A percentile compares a stretch with the other conserved stretches of the same genome.
These are phyloP conservation scores for Hymenoscyphus salicellus DNA, from an alignment of 2,329 filamentous ascomycete genomes.

Conservation along the genomic window DNA sequence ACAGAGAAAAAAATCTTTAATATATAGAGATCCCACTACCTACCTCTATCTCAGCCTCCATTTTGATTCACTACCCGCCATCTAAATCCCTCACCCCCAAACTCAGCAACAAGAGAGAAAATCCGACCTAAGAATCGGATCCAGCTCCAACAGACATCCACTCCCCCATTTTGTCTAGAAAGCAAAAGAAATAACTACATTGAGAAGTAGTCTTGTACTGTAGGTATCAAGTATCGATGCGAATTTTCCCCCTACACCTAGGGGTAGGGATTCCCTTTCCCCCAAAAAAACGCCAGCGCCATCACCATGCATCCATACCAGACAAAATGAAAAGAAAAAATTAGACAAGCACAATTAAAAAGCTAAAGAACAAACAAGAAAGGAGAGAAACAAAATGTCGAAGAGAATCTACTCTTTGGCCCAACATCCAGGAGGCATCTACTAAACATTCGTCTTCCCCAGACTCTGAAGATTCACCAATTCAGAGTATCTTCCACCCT, in stretches of 20 bases:
- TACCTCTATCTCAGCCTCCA: too few species aligned
- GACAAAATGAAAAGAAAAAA: neutral
- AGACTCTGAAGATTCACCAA: conserved; percentile 78
- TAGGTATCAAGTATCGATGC: neutral
- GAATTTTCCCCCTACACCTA: neutral
- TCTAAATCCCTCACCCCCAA: too few species aligned
- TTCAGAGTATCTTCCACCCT: conserved; percentile 71
- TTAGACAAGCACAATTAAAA: neutral
- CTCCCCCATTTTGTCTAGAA: neutral
- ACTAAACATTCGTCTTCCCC: conserved; percentile 49
- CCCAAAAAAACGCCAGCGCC: neutral
- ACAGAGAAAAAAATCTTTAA: too few species aligned
- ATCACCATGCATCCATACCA: neutral
- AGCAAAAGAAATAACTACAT: neutral
- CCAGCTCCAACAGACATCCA: neutral
- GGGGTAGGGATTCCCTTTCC: neutral
- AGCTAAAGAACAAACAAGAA: neutral
- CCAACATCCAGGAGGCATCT: neutral
- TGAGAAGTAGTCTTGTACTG: neutral
- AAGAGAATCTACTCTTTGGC: neutral
- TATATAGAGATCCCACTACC: too few species aligned
- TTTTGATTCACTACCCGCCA: too few species aligned
- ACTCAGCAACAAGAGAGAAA: neutral
- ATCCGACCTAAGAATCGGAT: neutral
- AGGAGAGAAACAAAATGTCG: neutral